These are phyloP conservation scores for Capronia epimyces DNA, from an alignment of 2,329 filamentous ascomycete genomes.

Conservation along the genomic window DNA sequence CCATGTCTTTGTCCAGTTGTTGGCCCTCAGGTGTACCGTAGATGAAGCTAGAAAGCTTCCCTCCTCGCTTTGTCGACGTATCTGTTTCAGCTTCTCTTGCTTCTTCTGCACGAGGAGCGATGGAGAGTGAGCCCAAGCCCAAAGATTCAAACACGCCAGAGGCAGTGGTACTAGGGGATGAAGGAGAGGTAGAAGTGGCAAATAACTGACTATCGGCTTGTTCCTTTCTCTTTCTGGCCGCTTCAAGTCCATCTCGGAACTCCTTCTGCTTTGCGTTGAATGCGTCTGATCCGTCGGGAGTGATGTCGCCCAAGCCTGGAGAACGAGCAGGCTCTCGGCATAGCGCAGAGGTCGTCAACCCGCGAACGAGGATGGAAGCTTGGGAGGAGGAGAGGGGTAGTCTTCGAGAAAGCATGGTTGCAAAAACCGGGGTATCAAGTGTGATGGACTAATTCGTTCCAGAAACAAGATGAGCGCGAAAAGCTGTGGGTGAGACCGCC, in stretches of 20 bases:
- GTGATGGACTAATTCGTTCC: constrained; percentile 5
- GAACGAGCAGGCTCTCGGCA: constrained; percentile 41
- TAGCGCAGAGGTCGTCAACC: constrained; percentile 53
- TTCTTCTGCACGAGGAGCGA: constrained; percentile 49
- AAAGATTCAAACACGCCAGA: constrained; percentile 39
- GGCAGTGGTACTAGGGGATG: constrained; percentile 31
- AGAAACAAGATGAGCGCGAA: neutral
- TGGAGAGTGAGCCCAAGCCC: constrained; percentile 58
- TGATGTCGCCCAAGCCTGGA: constrained; percentile 84
- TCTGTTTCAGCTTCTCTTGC: constrained; percentile 55
- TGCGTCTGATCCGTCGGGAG: constrained; percentile 60
- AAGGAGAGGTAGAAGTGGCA: constrained; percentile 43
- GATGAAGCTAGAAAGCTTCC: constrained; percentile 76
- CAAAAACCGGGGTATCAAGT: constrained; percentile 1
- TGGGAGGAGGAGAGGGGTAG: constrained; percentile 44
- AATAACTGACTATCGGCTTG: constrained; percentile 75
- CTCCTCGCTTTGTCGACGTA: constrained; percentile 62
- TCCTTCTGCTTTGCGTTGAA: constrained; percentile 81
- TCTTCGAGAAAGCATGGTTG: constrained; percentile 43
- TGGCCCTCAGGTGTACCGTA: constrained; percentile 95
- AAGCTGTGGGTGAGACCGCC: neutral
- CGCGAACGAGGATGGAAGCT: constrained; percentile 48
- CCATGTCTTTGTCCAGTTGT: constrained; percentile 90
- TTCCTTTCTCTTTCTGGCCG: constrained; percentile 69
- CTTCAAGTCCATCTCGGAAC: constrained; percentile 76